Evolutionary conservation across 2,329 filamentous ascomycete genomes (phyloP).

Genomic region (Microsporum canis): DNA sequence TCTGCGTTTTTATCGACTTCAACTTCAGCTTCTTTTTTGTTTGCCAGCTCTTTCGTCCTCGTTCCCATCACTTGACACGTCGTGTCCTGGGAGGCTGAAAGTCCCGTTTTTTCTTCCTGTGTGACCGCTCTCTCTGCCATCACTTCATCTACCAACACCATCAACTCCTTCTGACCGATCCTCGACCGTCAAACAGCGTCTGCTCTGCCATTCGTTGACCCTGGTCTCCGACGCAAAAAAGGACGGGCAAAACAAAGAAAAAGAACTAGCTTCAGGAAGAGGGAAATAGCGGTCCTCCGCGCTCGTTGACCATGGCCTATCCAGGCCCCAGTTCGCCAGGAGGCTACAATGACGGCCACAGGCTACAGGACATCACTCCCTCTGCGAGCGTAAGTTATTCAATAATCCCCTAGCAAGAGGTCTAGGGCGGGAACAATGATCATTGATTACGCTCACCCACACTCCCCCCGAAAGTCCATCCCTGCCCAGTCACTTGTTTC

Average conservation of each 20-base stretch:
- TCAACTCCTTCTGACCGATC: not conserved
- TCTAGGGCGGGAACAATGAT: not conserved
- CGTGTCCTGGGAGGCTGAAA: not conserved
- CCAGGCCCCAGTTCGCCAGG: slow-evolving; percentile 47
- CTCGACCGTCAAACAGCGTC: not conserved
- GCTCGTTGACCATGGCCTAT: slow-evolving; percentile 46
- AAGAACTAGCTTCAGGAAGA: not conserved
- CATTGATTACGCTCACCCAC: not conserved
- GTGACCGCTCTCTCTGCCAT: slow-evolving; percentile 5
- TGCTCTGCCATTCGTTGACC: not conserved
- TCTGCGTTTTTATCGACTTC: not conserved
- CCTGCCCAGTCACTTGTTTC: not conserved
- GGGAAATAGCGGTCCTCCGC: not conserved
- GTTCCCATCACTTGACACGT: slow-evolving; percentile 10
- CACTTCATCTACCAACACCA: not conserved
- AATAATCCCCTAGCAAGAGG: not conserved
- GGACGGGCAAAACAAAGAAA: not conserved
- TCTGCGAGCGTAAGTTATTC: slow-evolving; percentile 47
- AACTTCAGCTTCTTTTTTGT: not conserved
- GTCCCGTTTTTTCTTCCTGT: not conserved
- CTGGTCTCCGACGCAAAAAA: not conserved
- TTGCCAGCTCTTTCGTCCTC: slow-evolving; percentile 9
- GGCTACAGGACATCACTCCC: slow-evolving; percentile 52
- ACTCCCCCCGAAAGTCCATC: not conserved
- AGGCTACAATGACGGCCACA: slow-evolving; percentile 53